Base-by-base conservation (phyloP, 2,329 filamentous ascomycete genomes). In the Nigrograna mackinnonii region DNA sequence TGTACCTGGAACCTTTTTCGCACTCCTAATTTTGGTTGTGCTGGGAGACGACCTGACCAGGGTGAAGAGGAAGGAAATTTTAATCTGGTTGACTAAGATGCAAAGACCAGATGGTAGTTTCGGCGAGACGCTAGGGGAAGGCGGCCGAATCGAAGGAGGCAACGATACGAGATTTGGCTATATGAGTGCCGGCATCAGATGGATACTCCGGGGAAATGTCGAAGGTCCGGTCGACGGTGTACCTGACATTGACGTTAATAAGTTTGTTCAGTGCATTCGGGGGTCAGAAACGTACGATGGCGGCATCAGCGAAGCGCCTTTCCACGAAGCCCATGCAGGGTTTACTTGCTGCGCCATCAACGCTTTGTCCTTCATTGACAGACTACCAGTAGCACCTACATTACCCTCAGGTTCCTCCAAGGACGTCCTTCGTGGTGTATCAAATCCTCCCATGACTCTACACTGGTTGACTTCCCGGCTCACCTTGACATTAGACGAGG, bases 61-160 rank as follows among this genome's bases (percentile, higher is more conserved):
- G 2, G 85, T 99, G 6, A 78, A 85, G 47, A 79, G 89, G 43
- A 73, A 59, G 30, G 80, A 81, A 46, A 86, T 87, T 46, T 67
- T 97, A 52, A 60, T 69, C 30, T 96, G 92, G 91, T 70, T 99
- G 50, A 78, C 73, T 41, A 78, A 68, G 38, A 70, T 97, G 66
- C 94, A 99, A 73, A 80, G 91, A 19, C 68, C 74, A 0, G 89
- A 97, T 64, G 94, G 94, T 2, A 95, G 91, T 57, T 97, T 99
- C 66, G 94, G 91, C 0, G 91, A 99, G 69, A 80, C 89, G 1
- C 63, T 92, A 3, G 79, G 78, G 4, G 80, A 82, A 4, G 76
- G 63, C 53, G 79, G 75, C 11, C 70, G 70, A 26, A 75, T 92
- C n/a, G 81, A 84, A 24, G 92, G 92, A 0, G 90, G 90, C 0